These are phyloP conservation scores for Aspergillus neoniger DNA, from an alignment of 2,329 filamentous ascomycete species.

Conservation along the genomic window DNA sequence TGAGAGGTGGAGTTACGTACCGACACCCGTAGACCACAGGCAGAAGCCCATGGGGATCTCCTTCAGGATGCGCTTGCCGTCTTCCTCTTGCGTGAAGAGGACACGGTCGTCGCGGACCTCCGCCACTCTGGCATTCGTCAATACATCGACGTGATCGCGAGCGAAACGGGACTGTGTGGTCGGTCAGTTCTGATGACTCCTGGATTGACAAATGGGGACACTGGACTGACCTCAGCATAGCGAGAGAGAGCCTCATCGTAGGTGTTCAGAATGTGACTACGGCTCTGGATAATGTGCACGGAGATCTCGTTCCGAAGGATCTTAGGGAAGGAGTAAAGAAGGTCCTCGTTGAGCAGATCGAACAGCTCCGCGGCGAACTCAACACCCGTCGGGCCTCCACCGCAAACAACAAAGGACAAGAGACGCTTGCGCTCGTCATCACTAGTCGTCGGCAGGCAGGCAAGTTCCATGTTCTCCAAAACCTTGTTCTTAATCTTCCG, in stretches of 20 bases:
- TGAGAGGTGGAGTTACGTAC: constrained; percentile 34
- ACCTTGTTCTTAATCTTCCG: constrained; percentile 85
- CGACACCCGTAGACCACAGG: constrained; percentile 93
- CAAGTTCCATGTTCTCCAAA: constrained; percentile 83
- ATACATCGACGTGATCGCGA: constrained; percentile 85
- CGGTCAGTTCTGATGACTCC: constrained; percentile 7
- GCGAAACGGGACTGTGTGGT: constrained; percentile 67
- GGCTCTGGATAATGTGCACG: constrained; percentile 93
- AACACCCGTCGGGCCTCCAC: constrained; percentile 92
- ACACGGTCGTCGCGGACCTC: constrained; percentile 84
- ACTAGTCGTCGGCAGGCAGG: constrained; percentile 86
- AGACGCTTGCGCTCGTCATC: constrained; percentile 85
- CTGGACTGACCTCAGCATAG: constrained; percentile 70
- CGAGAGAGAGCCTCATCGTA: constrained; percentile 93
- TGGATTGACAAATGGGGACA: background rate
- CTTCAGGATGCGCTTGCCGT: constrained; percentile 77
- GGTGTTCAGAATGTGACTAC: constrained; percentile 93
- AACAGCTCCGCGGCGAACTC: constrained; percentile 97
- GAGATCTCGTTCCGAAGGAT: constrained; percentile 97
- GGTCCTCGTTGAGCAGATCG: constrained; percentile 93
- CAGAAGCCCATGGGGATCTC: constrained; percentile 96
- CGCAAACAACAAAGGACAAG: constrained; percentile 93
- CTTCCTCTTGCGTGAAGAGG: constrained; percentile 80
- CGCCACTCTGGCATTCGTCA: constrained; percentile 90
- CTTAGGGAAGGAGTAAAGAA: constrained; percentile 78